These are phyloP conservation scores for Umbellularia californica DNA, from an alignment of 164 flowering plant genomes.

Conservation along the genomic window DNA sequence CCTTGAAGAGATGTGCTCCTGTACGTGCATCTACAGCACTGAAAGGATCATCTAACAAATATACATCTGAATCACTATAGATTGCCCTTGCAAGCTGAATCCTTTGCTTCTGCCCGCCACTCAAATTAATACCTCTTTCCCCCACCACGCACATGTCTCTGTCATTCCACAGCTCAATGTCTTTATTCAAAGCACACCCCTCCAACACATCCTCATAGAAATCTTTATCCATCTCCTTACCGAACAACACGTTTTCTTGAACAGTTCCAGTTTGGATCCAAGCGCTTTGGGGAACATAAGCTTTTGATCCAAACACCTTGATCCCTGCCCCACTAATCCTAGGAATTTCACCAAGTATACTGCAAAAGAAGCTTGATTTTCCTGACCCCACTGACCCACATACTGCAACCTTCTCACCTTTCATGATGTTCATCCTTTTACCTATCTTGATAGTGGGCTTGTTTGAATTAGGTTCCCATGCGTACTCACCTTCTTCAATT, in stretches of 20 bases:
- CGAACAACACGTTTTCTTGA: conserved; percentile 76
- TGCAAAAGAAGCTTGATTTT: conserved; percentile 67
- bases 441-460: conserved; percentile 47
- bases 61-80: conserved; percentile 65
- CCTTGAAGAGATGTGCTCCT: conserved; percentile 77
- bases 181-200: conserved; percentile 66
- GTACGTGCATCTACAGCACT: conserved; percentile 93
- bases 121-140: conserved; percentile 75
- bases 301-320: conserved; percentile 61
- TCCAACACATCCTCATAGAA: conserved; percentile 55
- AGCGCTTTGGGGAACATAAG: conserved; percentile 78
- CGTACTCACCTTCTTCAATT: conserved; percentile 49
- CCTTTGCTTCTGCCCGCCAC: conserved; percentile 91
- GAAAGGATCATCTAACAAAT: conserved; percentile 82
- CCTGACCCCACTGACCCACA: conserved; percentile 91
- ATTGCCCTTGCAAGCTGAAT: conserved; percentile 79
- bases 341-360: conserved; percentile 77
- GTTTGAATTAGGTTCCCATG: conserved; percentile 48
- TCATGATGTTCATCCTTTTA: conserved; percentile 38
- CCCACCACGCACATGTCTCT: conserved; percentile 63
- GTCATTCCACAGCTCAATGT: conserved; percentile 57
- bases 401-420: conserved; percentile 64
- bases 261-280: conserved; percentile 87
- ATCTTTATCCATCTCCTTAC: conserved; percentile 46
- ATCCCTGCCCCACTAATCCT: conserved; percentile 43